Evolutionary conservation across 257 asterid species (phyloP).

Genomic region (Solanum lycopersicoides): DNA sequence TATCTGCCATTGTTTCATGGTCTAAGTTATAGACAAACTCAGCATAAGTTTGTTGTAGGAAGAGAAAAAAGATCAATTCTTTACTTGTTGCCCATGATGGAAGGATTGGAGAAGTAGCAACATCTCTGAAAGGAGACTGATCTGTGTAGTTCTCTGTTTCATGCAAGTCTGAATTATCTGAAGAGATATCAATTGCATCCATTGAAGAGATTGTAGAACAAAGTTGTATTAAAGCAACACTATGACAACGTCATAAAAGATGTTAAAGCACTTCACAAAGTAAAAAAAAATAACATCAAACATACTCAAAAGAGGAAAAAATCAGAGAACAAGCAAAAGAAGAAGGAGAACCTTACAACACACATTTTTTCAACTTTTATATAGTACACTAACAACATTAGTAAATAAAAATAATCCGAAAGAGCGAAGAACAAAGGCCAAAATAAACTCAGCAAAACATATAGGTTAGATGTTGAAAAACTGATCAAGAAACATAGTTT

Average conservation of each 20-base stretch:
- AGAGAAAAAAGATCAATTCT: too few relatives aligned
- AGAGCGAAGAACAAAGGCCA: neutral
- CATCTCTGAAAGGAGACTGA: conserved; percentile 12
- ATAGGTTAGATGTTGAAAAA: too few relatives aligned
- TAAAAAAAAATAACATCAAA: too few relatives aligned
- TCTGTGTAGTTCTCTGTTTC: conserved; percentile 61
- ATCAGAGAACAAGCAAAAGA: too few relatives aligned
- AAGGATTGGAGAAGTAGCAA: conserved; percentile 32
- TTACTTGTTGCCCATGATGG: conserved; percentile 27
- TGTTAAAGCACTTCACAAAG: conserved; percentile 6
- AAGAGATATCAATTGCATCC: conserved; percentile 47
- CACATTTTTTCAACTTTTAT: neutral
- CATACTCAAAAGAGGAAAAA: too few relatives aligned
- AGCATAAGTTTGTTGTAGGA: neutral
- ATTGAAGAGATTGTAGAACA: conserved; percentile 13
- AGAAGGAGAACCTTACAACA: neutral
- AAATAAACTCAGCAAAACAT: too few relatives aligned
- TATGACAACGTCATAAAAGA: conserved; percentile 14
- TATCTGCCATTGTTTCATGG: conserved; percentile 23
- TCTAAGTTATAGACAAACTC: neutral
- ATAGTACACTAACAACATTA: too few relatives aligned
- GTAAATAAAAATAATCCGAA: neutral
- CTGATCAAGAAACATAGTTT: too few relatives aligned
- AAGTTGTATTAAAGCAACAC: conserved; percentile 1
- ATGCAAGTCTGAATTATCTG: conserved; percentile 72